phyloP scores from a whole-genome alignment of 2,329 filamentous ascomycete genomes.

The Chrysosporium keratinophilum region DNA sequence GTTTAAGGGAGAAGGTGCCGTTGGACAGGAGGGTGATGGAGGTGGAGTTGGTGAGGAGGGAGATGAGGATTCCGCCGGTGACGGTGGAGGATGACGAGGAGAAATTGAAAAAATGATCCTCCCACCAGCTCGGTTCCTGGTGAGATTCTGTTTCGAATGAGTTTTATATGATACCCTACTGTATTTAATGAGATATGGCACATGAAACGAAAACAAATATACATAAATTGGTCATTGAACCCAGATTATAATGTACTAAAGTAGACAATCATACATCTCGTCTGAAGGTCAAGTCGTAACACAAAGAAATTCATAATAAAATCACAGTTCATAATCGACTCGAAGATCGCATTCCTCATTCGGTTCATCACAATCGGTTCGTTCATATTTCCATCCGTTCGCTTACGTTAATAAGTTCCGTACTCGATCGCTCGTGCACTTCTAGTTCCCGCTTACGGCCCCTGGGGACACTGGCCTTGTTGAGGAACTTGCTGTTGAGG shows the following conservation, averaged over 20 bases:
- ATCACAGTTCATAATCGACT: too few species aligned
- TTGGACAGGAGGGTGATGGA: slow-evolving; percentile 19
- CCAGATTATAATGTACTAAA: too few species aligned
- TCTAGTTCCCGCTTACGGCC: not conserved
- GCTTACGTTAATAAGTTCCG: not conserved
- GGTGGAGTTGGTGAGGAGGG: slow-evolving; percentile 20
- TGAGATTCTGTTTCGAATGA: too few species aligned
- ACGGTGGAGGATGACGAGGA: slow-evolving; percentile 11
- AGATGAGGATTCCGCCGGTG: slow-evolving; percentile 12
- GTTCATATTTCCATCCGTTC: not conserved
- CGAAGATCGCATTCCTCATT: too few species aligned
- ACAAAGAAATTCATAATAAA: too few species aligned
- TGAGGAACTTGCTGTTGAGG: not conserved
- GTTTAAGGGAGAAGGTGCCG: slow-evolving; percentile 22
- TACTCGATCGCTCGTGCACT: not conserved
- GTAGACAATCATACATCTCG: too few species aligned
- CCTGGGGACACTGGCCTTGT: not conserved
- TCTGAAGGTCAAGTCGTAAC: too few species aligned
- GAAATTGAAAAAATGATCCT: not conserved
- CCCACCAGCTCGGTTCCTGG: too few species aligned
- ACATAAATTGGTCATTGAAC: too few species aligned
- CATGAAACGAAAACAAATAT: too few species aligned
- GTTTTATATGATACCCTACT: too few species aligned
- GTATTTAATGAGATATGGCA: too few species aligned
- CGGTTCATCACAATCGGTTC: not conserved